Evolutionary conservation across 139 green algal genomes (phyloP).

Genomic region (Tetraselmis chui): DNA sequence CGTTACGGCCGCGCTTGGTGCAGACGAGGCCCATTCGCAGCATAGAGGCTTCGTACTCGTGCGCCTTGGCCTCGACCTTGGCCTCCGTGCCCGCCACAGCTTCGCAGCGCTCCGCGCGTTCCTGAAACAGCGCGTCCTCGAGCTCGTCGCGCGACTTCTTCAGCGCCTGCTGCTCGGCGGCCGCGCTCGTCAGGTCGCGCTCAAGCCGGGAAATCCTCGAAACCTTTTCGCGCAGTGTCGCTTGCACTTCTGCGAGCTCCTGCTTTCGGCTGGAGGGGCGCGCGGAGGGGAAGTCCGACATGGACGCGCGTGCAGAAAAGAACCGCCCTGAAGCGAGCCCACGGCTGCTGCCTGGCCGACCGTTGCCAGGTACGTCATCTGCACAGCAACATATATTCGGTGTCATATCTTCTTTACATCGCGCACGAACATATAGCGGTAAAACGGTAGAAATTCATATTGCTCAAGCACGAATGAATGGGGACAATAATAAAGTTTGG

Average conservation of each 20-base stretch:
- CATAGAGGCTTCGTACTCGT: background rate
- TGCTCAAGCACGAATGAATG: too few relatives aligned
- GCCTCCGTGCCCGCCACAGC: background rate
- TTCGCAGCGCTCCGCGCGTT: background rate
- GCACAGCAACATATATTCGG: too few relatives aligned
- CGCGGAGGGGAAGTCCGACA: too few relatives aligned
- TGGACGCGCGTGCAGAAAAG: too few relatives aligned
- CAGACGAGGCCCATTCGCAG: background rate
- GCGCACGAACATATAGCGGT: too few relatives aligned
- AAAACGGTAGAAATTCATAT: too few relatives aligned
- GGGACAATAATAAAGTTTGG: too few relatives aligned
- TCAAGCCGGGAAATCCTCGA: background rate
- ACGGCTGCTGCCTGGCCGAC: too few relatives aligned
- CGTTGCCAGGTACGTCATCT: too few relatives aligned
- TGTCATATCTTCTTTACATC: too few relatives aligned
- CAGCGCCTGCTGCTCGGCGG: background rate
- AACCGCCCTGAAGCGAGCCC: too few relatives aligned
- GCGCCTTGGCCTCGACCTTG: background rate
- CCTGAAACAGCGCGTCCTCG: background rate
- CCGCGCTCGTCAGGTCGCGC: background rate
- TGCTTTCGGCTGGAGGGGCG: background rate
- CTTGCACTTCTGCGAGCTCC: background rate
- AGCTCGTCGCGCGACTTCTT: background rate
- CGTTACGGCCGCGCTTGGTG: background rate
- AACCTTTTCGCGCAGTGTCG: background rate